A percentile compares a stretch with the other conserved stretches of the same genome.
These are phyloP conservation scores for Aspergillus oerlinghausenensis DNA, from an alignment of 2,329 filamentous ascomycete genomes.

Conservation along the genomic window DNA sequence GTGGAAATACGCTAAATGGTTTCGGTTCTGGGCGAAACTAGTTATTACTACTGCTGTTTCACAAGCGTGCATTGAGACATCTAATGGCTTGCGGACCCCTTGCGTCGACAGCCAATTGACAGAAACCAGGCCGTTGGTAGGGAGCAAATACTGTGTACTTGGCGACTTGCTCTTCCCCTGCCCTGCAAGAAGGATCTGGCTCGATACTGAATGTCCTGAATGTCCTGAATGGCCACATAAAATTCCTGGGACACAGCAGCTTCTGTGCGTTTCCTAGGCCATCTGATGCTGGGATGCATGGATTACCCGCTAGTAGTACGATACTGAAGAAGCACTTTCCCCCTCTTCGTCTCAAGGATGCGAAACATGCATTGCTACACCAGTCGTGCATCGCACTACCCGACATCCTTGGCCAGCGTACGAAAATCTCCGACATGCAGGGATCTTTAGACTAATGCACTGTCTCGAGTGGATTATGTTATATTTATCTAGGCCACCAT, in stretches of 20 bases:
- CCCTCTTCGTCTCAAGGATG: constrained; percentile 4
- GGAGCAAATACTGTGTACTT: not conserved
- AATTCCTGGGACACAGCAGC: not conserved
- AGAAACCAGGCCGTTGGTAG: not conserved
- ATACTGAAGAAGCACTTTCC: not conserved
- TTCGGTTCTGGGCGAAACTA: not conserved
- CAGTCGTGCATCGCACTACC: constrained; percentile 2
- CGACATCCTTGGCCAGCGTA: constrained; percentile 2
- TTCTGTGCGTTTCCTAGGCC: not conserved
- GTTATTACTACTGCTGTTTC: not conserved
- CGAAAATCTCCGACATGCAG: constrained; percentile 15
- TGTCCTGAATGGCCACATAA: not conserved
- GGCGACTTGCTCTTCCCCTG: not conserved
- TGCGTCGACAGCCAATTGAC: not conserved
- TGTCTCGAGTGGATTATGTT: not conserved
- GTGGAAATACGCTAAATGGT: not conserved
- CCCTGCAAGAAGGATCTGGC: not conserved
- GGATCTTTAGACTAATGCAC: not conserved
- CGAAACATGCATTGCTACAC: constrained; percentile 10
- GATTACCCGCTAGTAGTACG: not conserved
- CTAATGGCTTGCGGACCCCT: not conserved
- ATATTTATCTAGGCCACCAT: constrained; percentile 4
- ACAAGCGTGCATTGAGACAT: not conserved
- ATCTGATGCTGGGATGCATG: not conserved
- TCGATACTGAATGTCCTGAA: not conserved